phyloP scores from a whole-genome alignment of 495 filamentous ascomycete species.

The Pseudevernia furfuracea region DNA sequence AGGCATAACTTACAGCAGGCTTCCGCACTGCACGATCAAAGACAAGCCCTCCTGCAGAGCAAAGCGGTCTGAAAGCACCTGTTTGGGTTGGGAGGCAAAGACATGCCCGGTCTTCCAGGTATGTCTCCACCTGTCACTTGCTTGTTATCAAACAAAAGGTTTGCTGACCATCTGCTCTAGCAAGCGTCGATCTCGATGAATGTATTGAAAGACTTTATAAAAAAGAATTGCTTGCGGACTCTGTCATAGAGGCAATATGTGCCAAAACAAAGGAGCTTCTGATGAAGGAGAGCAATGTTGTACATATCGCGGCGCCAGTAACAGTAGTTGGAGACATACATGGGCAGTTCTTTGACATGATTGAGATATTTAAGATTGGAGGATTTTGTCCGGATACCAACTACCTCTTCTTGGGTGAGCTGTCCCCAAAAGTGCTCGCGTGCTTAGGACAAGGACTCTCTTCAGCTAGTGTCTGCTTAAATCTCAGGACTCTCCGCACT shows the following conservation, averaged over 20 bases:
- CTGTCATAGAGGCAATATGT: slow-evolving; percentile 97
- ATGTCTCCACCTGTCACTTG: slow-evolving; percentile 30
- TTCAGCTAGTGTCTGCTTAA: not conserved
- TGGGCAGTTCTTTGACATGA: slow-evolving; percentile 96
- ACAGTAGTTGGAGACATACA: slow-evolving; percentile 99
- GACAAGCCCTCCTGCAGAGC: not conserved
- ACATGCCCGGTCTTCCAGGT: slow-evolving; percentile 88
- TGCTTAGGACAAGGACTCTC: not conserved
- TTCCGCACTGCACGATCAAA: slow-evolving; percentile 15
- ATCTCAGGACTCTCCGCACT: not conserved
- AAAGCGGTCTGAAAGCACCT: slow-evolving; percentile 5
- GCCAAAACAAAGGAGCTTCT: slow-evolving; percentile 96
- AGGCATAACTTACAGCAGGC: slow-evolving; percentile 14
- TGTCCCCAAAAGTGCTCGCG: not conserved
- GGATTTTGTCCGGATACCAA: slow-evolving; percentile 96
- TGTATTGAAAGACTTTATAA: slow-evolving; percentile 93
- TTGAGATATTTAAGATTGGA: slow-evolving; percentile 98
- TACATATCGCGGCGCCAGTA: slow-evolving; percentile 90
- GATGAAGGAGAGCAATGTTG: slow-evolving; percentile 99
- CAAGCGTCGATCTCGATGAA: slow-evolving; percentile 94
- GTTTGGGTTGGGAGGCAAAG: slow-evolving; percentile 29
- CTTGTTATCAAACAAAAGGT: not conserved
- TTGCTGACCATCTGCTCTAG: slow-evolving; percentile 38
- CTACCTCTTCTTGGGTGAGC: slow-evolving; percentile 87
- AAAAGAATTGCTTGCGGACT: slow-evolving; percentile 93